A percentile compares a stretch with the other conserved stretches of the same genome.
phyloP scores from a whole-genome alignment of 169 alveolate genomes.

The Cryptosporidium sp. region DNA sequence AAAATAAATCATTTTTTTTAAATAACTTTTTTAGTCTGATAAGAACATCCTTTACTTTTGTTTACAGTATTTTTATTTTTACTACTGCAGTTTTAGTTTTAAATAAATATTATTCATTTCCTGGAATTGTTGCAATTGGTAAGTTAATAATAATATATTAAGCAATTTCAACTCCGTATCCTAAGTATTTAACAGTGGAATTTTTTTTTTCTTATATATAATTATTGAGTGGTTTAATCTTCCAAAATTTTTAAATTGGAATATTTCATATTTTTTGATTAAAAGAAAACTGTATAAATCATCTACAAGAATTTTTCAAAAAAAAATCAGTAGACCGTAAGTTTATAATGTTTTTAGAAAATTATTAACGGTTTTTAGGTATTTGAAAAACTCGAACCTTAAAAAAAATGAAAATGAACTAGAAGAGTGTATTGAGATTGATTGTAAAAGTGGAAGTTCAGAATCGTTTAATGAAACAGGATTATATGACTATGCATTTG shows the following conservation, averaged over 20 bases:
- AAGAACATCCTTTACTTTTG: conserved; percentile 20
- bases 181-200: conserved; percentile 14
- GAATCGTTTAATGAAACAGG: background rate
- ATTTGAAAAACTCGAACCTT: background rate
- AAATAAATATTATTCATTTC: conserved; percentile 29
- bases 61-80: conserved; percentile 43
- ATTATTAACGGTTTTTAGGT: background rate
- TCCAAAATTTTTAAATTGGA: conserved; percentile 16
- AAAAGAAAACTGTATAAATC: conserved; percentile 7
- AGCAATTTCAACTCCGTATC: background rate
- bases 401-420: background rate
- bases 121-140: conserved; percentile 40
- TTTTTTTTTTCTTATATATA: conserved; percentile 10
- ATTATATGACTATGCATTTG: conserved; percentile 13
- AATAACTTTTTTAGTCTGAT: background rate
- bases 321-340: background rate
- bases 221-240: conserved; percentile 37
- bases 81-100: conserved; percentile 40
- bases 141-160: background rate
- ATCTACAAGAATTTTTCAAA: background rate
- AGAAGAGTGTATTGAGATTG: conserved; percentile 16
- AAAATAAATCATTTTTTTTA: background rate
- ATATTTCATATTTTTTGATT: background rate
- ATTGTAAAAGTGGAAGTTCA: background rate
- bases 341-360: background rate